phyloP scores from a whole-genome alignment of 768 basidiomycete genomes.

The Podaxis rugospora region DNA sequence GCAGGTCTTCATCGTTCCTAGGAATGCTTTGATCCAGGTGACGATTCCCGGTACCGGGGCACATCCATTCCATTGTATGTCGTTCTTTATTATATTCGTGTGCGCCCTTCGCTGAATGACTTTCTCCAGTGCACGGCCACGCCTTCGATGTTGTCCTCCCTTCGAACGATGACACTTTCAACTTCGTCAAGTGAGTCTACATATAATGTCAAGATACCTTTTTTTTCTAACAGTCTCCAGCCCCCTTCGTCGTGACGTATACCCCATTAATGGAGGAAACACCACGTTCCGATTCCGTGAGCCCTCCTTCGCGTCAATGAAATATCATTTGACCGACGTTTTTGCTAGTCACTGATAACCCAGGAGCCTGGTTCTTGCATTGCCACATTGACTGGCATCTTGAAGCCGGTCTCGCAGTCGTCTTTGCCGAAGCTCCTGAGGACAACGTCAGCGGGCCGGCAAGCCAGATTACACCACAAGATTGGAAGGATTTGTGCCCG shows the following conservation, averaged over 20 bases:
- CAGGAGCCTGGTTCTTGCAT: conserved; percentile 20
- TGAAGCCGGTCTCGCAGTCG: conserved; percentile 35
- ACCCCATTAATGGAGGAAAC: conserved; percentile 13
- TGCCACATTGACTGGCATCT: conserved; percentile 30
- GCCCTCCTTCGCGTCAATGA: background rate
- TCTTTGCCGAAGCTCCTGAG: conserved; percentile 30
- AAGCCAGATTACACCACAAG: conserved; percentile 23
- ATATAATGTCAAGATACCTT: background rate
- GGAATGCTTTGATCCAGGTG: conserved; percentile 44
- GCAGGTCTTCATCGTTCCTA: conserved; percentile 22
- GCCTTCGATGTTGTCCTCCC: conserved; percentile 14
- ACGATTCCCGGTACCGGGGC: conserved; percentile 32
- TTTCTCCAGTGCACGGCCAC: conserved; percentile 13
- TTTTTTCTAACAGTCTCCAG: background rate
- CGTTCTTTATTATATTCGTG: background rate
- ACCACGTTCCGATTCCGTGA: conserved; percentile 17
- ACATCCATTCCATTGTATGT: conserved; percentile 10
- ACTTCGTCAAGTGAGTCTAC: conserved; percentile 6
- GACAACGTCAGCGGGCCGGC: conserved; percentile 21
- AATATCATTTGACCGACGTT: no score
- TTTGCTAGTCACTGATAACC: conserved; percentile 16
- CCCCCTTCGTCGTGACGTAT: conserved; percentile 16
- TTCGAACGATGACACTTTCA: conserved; percentile 5
- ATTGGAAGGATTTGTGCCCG: conserved; percentile 15
- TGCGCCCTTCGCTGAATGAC: background rate